Conservation (phyloP, 768 basidiomycete genomes). For the Leccinum ochraceum region DNA sequence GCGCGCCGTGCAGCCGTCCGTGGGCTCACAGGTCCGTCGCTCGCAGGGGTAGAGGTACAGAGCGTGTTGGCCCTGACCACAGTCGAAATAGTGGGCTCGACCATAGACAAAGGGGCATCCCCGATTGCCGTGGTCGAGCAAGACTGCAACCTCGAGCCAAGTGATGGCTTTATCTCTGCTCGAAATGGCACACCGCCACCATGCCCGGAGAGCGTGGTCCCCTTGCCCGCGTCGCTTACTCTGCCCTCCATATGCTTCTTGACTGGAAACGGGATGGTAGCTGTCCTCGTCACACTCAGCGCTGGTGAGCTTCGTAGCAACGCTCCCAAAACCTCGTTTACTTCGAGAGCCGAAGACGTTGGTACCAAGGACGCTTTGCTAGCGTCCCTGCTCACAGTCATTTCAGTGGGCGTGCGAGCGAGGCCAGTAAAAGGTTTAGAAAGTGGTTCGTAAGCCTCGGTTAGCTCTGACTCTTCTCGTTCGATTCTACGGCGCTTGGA, state of each 20-base stretch:
- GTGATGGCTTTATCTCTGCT: background rate
- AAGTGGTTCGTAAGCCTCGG: background rate
- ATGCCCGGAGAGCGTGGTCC: background rate
- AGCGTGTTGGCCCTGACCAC: background rate
- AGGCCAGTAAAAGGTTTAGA: background rate
- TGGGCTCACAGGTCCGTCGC: constrained; percentile 10
- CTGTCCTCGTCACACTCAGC: background rate
- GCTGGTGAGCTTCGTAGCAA: background rate
- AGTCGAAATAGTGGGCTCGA: background rate
- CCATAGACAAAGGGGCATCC: background rate
- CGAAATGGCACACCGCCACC: background rate
- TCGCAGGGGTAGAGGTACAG: background rate
- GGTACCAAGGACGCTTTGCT: background rate
- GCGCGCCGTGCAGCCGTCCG: constrained; percentile 22
- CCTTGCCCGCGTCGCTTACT: constrained; percentile 3
- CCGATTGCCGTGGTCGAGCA: constrained; percentile 9
- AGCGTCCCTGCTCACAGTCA: background rate
- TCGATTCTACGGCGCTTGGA: constrained; percentile 22
- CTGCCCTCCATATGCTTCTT: constrained; percentile 13
- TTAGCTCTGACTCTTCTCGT: background rate
- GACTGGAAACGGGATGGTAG: constrained; percentile 24
- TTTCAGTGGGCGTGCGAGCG: constrained; percentile 1
- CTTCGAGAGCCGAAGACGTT: background rate
- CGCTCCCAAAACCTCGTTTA: background rate
- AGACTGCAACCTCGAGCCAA: background rate